A percentile compares a stretch with the other conserved stretches of the same genome.
phyloP scores from a whole-genome alignment of 129 eudicot species.

The Chrysanthemum makinoi region DNA sequence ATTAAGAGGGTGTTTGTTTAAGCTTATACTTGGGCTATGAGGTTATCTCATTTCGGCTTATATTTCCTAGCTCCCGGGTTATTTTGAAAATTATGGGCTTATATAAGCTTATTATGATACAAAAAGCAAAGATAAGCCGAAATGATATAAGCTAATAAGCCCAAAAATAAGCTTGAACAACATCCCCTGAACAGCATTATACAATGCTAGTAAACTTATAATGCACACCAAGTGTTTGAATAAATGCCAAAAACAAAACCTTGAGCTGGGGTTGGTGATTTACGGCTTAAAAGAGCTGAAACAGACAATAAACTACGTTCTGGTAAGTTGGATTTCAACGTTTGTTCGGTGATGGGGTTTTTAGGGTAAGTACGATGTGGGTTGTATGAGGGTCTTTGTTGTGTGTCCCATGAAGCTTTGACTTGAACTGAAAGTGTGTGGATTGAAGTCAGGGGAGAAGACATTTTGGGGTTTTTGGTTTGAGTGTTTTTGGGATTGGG shows the following conservation, averaged over 20 bases:
- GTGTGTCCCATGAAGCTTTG: conserved; percentile 71
- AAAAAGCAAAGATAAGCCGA: too few species aligned
- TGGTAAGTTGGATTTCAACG: conserved; percentile 26
- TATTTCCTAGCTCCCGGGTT: too few species aligned
- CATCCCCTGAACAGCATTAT: too few species aligned
- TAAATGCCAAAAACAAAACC: conserved; percentile 33
- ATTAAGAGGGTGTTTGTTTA: too few species aligned
- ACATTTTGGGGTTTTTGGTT: conserved; percentile 11
- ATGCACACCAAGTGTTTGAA: conserved; percentile 30
- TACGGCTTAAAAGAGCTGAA: conserved; percentile 57
- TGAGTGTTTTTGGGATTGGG: not conserved
- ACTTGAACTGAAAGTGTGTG: conserved; percentile 31
- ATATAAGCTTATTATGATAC: too few species aligned
- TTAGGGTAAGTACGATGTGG: conserved; percentile 77
- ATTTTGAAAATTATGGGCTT: too few species aligned
- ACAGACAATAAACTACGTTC: conserved; percentile 41
- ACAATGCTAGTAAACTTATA: conserved; percentile 4
- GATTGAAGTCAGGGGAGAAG: conserved; percentile 12
- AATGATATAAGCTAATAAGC: too few species aligned
- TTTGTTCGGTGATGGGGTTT: conserved; percentile 22
- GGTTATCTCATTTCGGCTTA: too few species aligned
- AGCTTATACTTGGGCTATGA: too few species aligned
- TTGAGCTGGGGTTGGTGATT: conserved; percentile 29
- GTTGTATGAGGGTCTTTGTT: conserved; percentile 57
- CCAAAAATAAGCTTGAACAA: too few species aligned